A percentile compares a stretch with the other conserved stretches of the same genome.
phyloP scores from a whole-genome alignment of 345 rosid genomes.

The Garcia nutans region DNA sequence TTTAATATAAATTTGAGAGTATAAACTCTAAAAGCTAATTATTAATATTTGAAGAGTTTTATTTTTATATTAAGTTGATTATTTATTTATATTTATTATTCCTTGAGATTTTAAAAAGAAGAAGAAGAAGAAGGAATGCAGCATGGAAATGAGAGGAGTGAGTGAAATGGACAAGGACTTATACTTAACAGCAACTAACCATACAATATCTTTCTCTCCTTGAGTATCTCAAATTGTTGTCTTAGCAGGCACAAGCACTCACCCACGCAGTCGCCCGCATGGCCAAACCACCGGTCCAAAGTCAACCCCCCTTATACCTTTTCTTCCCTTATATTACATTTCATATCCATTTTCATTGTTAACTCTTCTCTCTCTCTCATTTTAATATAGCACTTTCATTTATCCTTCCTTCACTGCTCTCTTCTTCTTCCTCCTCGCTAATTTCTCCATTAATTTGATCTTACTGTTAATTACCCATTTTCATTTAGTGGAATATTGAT shows the following conservation, averaged over 20 bases:
- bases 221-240: background rate
- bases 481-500: background rate
- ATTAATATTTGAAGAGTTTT: too few species aligned
- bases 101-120: background rate
- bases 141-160: background rate
- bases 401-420: too few species aligned
- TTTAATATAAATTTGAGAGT: too few species aligned
- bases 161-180: constrained; percentile 13
- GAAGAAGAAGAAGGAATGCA: background rate
- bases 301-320: constrained; percentile 27
- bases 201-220: background rate
- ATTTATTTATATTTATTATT: too few species aligned
- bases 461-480: background rate
- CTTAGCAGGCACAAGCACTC: background rate
- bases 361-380: background rate
- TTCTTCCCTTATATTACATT: background rate
- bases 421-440: background rate
- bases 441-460: background rate
- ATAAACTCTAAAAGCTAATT: too few species aligned
- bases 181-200: constrained; percentile 35
- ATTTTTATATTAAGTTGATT: too few species aligned
- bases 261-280: constrained; percentile 22
- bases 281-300: constrained; percentile 57
- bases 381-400: background rate
- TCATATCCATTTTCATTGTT: too few species aligned